phyloP scores from a whole-genome alignment of 768 basidiomycete genomes.

The Suillus brevipes region DNA sequence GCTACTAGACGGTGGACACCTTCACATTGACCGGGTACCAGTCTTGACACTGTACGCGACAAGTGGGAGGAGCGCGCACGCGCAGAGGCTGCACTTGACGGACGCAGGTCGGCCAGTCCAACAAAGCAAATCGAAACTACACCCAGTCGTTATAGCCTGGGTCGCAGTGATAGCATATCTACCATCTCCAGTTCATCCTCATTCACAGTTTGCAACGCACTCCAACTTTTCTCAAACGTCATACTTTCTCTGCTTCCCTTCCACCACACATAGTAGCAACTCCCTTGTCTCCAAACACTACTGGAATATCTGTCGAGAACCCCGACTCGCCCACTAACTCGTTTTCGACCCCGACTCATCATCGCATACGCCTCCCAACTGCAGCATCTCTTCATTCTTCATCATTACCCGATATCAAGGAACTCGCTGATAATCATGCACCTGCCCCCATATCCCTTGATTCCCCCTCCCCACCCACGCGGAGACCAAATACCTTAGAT shows the following conservation, averaged over 20 bases:
- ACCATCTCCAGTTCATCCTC: constrained; percentile 19
- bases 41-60: constrained; percentile 67
- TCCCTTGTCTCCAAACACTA: constrained; percentile 72
- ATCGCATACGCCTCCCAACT: constrained; percentile 63
- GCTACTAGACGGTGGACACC: constrained; percentile 58
- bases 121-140: constrained; percentile 14
- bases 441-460: constrained; percentile 13
- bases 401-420: constrained; percentile 32
- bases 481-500: constrained; percentile 44
- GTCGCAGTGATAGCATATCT: constrained; percentile 14
- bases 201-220: constrained; percentile 28
- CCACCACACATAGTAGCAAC: constrained; percentile 74
- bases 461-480: constrained; percentile 26
- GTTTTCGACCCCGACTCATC: constrained; percentile 42
- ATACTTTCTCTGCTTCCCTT: constrained; percentile 42
- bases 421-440: constrained; percentile 23
- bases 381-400: constrained; percentile 36
- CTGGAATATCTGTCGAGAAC: constrained; percentile 61
- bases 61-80: constrained; percentile 76
- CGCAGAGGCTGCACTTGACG: constrained; percentile 41
- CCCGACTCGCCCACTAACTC: constrained; percentile 46
- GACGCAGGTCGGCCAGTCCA: constrained; percentile 26
- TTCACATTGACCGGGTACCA: constrained; percentile 65
- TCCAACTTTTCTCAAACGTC: constrained; percentile 57
- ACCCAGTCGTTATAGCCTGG: constrained; percentile 6